A percentile compares a stretch with the other conserved stretches of the same genome.
These are phyloP conservation scores for Oryza glumipatula DNA, from an alignment of 176 grass and related monocot species.

Conservation along the genomic window DNA sequence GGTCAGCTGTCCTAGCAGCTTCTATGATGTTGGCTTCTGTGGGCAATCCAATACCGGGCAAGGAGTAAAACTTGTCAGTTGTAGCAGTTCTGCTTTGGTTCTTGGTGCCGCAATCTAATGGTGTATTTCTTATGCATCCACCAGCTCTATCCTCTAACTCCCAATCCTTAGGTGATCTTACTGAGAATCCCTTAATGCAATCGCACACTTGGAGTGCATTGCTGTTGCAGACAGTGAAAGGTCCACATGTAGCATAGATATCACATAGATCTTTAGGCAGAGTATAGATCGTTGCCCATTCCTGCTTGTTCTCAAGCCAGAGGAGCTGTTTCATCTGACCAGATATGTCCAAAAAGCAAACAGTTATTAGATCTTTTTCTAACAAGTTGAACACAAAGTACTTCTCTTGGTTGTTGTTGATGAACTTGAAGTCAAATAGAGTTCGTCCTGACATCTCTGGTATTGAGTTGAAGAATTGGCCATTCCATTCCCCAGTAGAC, in stretches of 20 bases:
- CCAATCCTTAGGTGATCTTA: slow-evolving; percentile 42
- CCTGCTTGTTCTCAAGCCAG: slow-evolving; percentile 36
- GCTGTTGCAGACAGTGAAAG: slow-evolving; percentile 55
- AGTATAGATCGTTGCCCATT: slow-evolving; percentile 32
- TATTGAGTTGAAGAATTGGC: slow-evolving; percentile 41
- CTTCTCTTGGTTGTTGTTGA: slow-evolving; percentile 24
- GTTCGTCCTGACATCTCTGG: slow-evolving; percentile 28
- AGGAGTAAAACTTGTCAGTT: slow-evolving; percentile 47
- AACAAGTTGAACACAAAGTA: slow-evolving; percentile 25
- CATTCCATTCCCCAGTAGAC: slow-evolving; percentile 53
- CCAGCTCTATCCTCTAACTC: slow-evolving; percentile 32
- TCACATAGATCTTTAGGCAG: slow-evolving; percentile 40
- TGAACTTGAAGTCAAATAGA: slow-evolving; percentile 19
- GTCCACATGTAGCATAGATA: slow-evolving; percentile 52
- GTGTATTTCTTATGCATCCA: slow-evolving; percentile 53
- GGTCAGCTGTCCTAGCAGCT: slow-evolving; percentile 19
- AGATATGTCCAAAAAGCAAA: slow-evolving; percentile 29
- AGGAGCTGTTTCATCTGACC: slow-evolving; percentile 27
- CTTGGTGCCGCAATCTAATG: slow-evolving; percentile 38
- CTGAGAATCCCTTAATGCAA: slow-evolving; percentile 53
- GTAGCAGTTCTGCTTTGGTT: slow-evolving; percentile 21
- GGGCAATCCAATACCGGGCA: slow-evolving; percentile 37
- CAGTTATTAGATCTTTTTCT: not conserved
- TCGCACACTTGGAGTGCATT: slow-evolving; percentile 7
- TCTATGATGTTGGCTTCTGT: slow-evolving; percentile 22